Percentiles rank a stretch among this genome's conserved stretches.
Conservation (phyloP, 2,329 filamentous ascomycete species). For the Xylaria sp. region DNA sequence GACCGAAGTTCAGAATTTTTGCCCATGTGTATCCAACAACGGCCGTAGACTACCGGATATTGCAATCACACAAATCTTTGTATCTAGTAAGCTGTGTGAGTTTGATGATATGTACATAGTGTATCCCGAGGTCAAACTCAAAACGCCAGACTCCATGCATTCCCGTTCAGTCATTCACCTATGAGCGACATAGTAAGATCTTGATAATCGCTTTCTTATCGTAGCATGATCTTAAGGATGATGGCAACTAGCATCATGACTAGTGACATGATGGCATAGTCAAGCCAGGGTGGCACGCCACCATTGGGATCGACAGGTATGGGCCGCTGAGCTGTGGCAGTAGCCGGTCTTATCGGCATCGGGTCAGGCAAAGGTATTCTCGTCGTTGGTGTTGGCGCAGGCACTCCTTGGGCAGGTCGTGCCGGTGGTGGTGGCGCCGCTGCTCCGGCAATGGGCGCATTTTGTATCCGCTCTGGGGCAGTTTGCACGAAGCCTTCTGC, state of each 20-base stretch:
- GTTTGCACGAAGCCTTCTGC: slow-evolving; percentile 66
- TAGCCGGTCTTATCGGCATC: slow-evolving; percentile 32
- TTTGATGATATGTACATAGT: not conserved
- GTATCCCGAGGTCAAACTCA: not conserved
- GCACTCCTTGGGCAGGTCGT: slow-evolving; percentile 35
- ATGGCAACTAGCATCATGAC: slow-evolving; percentile 73
- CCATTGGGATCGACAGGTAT: slow-evolving; percentile 46
- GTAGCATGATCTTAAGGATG: slow-evolving; percentile 62
- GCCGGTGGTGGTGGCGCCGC: slow-evolving; percentile 27
- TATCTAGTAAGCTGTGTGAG: not conserved
- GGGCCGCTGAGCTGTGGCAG: slow-evolving; percentile 31
- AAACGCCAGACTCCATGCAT: slow-evolving; percentile 24
- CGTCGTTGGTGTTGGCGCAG: slow-evolving; percentile 39
- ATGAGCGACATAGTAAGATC: not conserved
- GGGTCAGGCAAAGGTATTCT: slow-evolving; percentile 37
- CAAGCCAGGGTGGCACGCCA: slow-evolving; percentile 75
- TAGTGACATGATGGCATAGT: slow-evolving; percentile 78
- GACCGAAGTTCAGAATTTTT: not conserved
- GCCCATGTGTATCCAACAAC: not conserved
- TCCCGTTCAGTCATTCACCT: not conserved
- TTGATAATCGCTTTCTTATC: slow-evolving; percentile 11
- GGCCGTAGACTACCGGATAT: not conserved
- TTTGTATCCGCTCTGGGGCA: slow-evolving; percentile 38
- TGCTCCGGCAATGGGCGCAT: slow-evolving; percentile 26
- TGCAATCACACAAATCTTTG: not conserved